Conservation (phyloP, 495 filamentous ascomycete genomes). For the Hyaloscypha finlandica region DNA sequence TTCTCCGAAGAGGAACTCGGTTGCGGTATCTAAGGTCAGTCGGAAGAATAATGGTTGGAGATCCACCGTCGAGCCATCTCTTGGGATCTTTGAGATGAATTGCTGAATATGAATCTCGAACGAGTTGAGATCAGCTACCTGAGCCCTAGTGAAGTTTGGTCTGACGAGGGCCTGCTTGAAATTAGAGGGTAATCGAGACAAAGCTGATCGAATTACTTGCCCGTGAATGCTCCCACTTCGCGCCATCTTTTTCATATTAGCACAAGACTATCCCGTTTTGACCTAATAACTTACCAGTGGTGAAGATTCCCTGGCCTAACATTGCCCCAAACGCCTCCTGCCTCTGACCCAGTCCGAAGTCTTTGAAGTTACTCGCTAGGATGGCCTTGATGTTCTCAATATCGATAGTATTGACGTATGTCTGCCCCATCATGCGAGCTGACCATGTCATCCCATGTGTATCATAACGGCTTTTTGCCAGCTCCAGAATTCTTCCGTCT, state of each 20-base stretch:
- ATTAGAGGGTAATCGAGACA: background rate
- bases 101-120: constrained; percentile 60
- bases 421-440: constrained; percentile 16
- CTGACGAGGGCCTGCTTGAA: constrained; percentile 39
- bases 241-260: constrained; percentile 47
- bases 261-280: background rate
- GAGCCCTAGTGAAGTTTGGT: constrained; percentile 50
- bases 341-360: constrained; percentile 48
- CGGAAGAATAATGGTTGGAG: constrained; percentile 66
- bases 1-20: constrained; percentile 73
- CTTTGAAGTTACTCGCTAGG: constrained; percentile 65
- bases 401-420: constrained; percentile 55
- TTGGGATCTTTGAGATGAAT: constrained; percentile 48
- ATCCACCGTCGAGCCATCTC: constrained; percentile 55
- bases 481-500: constrained; percentile 15
- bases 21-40: constrained; percentile 70
- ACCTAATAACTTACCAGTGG: constrained; percentile 40
- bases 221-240: constrained; percentile 58
- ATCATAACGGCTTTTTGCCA: constrained; percentile 8
- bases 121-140: constrained; percentile 52
- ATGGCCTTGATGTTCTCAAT: constrained; percentile 75
- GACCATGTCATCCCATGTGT: constrained; percentile 23
- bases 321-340: constrained; percentile 48
- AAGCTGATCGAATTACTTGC: constrained; percentile 14
- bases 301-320: constrained; percentile 68